Base-by-base conservation (phyloP, 2,329 filamentous ascomycete genomes). In the Claviceps digitariae region DNA sequence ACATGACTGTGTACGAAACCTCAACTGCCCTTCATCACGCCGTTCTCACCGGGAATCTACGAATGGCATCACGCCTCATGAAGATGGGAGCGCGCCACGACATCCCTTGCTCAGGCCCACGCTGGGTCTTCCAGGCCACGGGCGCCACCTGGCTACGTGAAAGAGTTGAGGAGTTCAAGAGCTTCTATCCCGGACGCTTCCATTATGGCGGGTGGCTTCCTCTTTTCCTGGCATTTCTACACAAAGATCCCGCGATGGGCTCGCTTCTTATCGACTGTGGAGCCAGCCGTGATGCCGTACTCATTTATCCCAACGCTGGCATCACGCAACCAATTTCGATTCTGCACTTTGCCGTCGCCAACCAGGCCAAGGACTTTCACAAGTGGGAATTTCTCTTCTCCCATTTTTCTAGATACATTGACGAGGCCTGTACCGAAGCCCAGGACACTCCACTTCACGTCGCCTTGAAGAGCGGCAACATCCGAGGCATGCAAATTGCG, bases 11-110 rank as follows among this genome's bases (percentile, higher is more conserved):
- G 7, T 20, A 34, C 29, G 13, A 51, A 46, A 36, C 15, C 5
- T 44, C 48, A 36, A 51, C 54, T 4, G 34, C 51, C 4, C n/a
- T 55, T 12, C 51, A 55, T 41, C 43, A 44, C 36, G 54, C 54
- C 20, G 27, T 48, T 4, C 20, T 34, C 8, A 31, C 7, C 4
- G 15, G 31, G 2, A 48, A 50, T 7, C 2, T n/a, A 4, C 20
- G 29, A 8, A 9, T 50, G 15, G 27, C 41, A 23, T 6, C 29
- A 31, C 17, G 7, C 10, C 34, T 55, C 8, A 36, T 55, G 12
- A 9, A 52, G 4, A 31, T 25, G 38, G 53, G 53, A 23, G 50
- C 53, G 4, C 23, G 10, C 2, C n/a, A 43, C 10, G 50, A 52
- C n/a, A 23, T 46, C 12, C 41, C 38, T 15, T 45, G 46, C 23